These are phyloP conservation scores for Exophiala xenobiotica DNA, from an alignment of 2,329 filamentous ascomycete genomes.

Conservation along the genomic window DNA sequence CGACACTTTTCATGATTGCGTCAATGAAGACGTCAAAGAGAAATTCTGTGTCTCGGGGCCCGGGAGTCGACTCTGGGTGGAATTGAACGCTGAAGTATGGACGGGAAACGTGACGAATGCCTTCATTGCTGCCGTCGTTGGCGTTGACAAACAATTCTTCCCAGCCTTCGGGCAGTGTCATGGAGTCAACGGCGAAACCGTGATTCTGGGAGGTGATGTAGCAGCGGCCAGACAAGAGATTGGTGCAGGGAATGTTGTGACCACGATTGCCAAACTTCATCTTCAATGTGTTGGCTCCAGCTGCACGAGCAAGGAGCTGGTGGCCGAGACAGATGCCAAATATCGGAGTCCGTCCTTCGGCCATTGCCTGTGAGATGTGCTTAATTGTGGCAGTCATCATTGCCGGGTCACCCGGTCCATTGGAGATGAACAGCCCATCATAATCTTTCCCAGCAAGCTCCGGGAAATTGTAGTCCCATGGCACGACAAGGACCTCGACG, in stretches of 20 bases:
- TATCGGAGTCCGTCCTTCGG: constrained; percentile 78
- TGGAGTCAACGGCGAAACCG: constrained; percentile 86
- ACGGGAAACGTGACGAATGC: constrained; percentile 80
- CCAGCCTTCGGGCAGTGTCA: constrained; percentile 75
- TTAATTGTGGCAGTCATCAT: constrained; percentile 76
- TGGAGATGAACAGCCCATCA: constrained; percentile 96
- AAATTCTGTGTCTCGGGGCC: constrained; percentile 92
- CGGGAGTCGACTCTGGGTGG: constrained; percentile 94
- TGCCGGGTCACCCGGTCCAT: constrained; percentile 93
- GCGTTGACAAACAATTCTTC: constrained; percentile 95
- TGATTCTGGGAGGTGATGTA: constrained; percentile 99
- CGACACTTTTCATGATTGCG: constrained; percentile 71
- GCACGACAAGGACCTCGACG: constrained; percentile 89
- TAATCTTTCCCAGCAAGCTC: constrained; percentile 75
- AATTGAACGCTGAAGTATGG: constrained; percentile 99
- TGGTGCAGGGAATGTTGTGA: constrained; percentile 97
- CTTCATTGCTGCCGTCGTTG: constrained; percentile 97
- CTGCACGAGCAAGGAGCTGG: constrained; percentile 84
- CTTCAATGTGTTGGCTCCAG: constrained; percentile 82
- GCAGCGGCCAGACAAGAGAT: constrained; percentile 90
- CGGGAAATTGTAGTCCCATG: constrained; percentile 93
- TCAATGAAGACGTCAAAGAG: constrained; percentile 95
- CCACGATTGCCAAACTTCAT: constrained; percentile 99
- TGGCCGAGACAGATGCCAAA: constrained; percentile 97
- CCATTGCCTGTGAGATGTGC: constrained; percentile 73